A percentile compares a stretch with the other conserved stretches of the same genome.
Conservation (phyloP, 2,329 filamentous ascomycete species). For the Fusarium begoniae region DNA sequence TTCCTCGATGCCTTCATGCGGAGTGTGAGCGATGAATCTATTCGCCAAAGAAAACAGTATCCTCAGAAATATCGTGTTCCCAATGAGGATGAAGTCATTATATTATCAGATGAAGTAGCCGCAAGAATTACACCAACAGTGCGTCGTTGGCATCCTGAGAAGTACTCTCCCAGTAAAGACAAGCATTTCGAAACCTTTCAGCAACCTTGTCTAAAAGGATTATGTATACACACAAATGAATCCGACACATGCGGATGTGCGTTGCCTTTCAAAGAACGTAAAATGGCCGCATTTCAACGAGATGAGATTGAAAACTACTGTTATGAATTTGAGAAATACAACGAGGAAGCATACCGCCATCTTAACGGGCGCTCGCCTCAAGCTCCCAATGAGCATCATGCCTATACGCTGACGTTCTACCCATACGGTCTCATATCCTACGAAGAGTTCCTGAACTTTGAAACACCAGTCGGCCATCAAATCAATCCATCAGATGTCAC, state of each 20-base stretch:
- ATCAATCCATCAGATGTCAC: not conserved
- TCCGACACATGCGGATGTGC: not conserved
- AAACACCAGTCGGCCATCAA: no score
- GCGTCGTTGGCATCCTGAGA: not conserved
- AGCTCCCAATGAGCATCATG: no score
- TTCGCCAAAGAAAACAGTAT: not conserved
- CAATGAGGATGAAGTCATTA: not conserved
- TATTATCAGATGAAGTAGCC: not conserved
- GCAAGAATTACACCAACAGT: not conserved
- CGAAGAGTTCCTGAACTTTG: not conserved
- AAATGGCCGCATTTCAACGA: slow-evolving; percentile 3
- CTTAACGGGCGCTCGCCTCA: not conserved
- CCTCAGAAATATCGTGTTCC: not conserved
- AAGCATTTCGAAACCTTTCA: no score
- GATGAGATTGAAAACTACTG: not conserved
- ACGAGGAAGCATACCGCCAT: not conserved
- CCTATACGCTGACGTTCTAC: not conserved
- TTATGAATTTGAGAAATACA: not conserved
- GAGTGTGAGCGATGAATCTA: not conserved
- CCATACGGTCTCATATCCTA: slow-evolving; percentile 18
- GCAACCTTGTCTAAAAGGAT: no score
- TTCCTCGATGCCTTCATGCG: not conserved
- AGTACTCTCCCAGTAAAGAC: no score
- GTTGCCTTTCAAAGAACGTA: not conserved
- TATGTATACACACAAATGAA: not conserved